These are phyloP conservation scores for Daldinia eschscholtzii DNA, from an alignment of 2,329 filamentous ascomycete genomes.

Conservation along the genomic window DNA sequence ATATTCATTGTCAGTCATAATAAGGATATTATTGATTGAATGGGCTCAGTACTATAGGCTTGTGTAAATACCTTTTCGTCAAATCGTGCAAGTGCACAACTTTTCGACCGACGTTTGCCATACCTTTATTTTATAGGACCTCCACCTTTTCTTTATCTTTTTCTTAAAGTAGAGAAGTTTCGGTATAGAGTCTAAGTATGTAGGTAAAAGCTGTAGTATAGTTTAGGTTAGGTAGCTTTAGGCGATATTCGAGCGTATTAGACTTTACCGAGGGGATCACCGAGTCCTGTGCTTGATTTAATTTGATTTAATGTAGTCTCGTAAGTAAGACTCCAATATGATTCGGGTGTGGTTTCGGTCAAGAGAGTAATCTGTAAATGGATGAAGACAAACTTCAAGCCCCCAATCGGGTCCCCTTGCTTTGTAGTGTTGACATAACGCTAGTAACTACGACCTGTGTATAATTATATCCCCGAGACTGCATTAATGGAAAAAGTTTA, in stretches of 20 bases:
- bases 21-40: not conserved
- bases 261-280: too few relatives aligned
- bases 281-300: not conserved
- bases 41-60: not conserved
- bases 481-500: conserved; percentile 63
- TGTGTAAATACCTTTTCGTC: not conserved
- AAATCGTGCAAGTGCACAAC: not conserved
- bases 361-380: not conserved
- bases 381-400: conserved; percentile 33
- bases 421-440: conserved; percentile 55
- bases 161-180: too few relatives aligned
- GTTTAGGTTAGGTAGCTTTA: too few relatives aligned
- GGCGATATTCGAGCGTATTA: too few relatives aligned
- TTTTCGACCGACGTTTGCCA: too few relatives aligned
- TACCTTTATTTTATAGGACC: too few relatives aligned
- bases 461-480: conserved; percentile 57
- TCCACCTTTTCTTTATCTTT: too few relatives aligned
- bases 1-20: not conserved
- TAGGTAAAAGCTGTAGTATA: too few relatives aligned
- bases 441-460: conserved; percentile 53
- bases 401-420: conserved; percentile 46
- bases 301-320: too few relatives aligned
- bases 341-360: not conserved
- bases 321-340: too few relatives aligned
- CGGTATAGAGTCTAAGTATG: too few relatives aligned